phyloP scores from a whole-genome alignment of 2,329 filamentous ascomycete genomes.

The Fusarium sp. region DNA sequence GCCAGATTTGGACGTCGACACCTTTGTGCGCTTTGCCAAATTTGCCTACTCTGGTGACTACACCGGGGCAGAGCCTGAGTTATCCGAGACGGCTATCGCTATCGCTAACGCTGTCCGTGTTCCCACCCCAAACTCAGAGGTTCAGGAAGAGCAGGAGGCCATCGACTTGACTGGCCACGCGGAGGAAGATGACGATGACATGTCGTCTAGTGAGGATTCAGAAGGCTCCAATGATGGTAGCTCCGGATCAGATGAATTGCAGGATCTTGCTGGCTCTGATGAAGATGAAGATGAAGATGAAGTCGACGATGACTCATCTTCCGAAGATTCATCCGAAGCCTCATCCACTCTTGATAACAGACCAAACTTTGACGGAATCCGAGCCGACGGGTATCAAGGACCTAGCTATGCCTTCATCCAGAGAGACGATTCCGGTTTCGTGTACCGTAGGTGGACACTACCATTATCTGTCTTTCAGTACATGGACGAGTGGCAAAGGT shows the following conservation, averaged over 20 bases:
- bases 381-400: neutral
- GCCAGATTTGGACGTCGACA: slow-evolving; percentile 46
- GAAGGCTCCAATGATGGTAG: neutral
- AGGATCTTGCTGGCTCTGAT: neutral
- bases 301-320: neutral
- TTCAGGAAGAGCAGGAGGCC: neutral
- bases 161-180: slow-evolving; percentile 3
- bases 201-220: slow-evolving; percentile 4
- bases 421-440: neutral
- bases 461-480: slow-evolving; percentile 25
- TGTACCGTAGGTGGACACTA: slow-evolving; percentile 12
- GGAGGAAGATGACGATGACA: neutral
- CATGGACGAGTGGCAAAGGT: slow-evolving; percentile 11
- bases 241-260: slow-evolving; percentile 1
- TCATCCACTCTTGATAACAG: slow-evolving; percentile 28
- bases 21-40: slow-evolving; percentile 49
- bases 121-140: neutral
- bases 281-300: slow-evolving; percentile 6
- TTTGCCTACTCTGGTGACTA: slow-evolving; percentile 48
- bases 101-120: neutral
- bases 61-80: slow-evolving; percentile 34
- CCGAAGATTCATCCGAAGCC: neutral
- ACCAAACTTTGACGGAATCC: neutral
- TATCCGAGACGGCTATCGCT: neutral
- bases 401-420: neutral